Base-by-base conservation (phyloP, 768 basidiomycete species). In the Dacryopinax spathularia region DNA sequence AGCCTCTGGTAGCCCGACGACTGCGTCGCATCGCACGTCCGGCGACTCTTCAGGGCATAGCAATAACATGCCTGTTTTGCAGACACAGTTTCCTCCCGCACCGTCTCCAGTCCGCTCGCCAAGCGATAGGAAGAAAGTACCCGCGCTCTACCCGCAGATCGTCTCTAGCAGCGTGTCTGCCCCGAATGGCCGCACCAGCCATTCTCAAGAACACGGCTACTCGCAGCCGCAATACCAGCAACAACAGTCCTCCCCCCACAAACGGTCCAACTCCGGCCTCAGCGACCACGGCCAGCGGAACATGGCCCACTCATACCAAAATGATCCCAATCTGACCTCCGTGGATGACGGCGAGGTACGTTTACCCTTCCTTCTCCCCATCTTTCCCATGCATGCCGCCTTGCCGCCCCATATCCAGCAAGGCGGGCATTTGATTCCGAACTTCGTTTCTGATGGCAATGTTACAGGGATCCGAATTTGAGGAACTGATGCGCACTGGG, bases 401-500 rank as follows among this genome's bases (percentile, higher is more conserved):
- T n/a, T n/a, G n/a, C n/a, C n/a, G n/a, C n/a, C n/a, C n/a, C n/a
- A n/a, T n/a, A n/a, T n/a, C n/a, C n/a, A n/a, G n/a, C n/a, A n/a
- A n/a, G n/a, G n/a, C n/a, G n/a, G n/a, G n/a, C n/a, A 29, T 56
- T 56, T 56, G 48, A 10, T 56, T 29, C 48, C 48, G 48, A 56
- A 25, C 5, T 29, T 25, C 10, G 9, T n/a, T n/a, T 56, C 48
- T 56, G 48, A 56, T 56, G 29, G 48, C n/a, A 56, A 15, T 56
- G 4, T 18, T 27, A 20, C 10, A 56, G 48, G 48, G 48, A 56
- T 56, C 48, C 29, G 48, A 56, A 72, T 97, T 98, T 73, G 94
- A 98, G 74, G 85, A 91, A 73, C 78, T 97, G 74, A 87, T 98
- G 84, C 84, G 83, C 61, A 91, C 89, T 64, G 83, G 87, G 65